Base-by-base conservation (phyloP, 345 rosid species). In the Gossypium bickii region DNA sequence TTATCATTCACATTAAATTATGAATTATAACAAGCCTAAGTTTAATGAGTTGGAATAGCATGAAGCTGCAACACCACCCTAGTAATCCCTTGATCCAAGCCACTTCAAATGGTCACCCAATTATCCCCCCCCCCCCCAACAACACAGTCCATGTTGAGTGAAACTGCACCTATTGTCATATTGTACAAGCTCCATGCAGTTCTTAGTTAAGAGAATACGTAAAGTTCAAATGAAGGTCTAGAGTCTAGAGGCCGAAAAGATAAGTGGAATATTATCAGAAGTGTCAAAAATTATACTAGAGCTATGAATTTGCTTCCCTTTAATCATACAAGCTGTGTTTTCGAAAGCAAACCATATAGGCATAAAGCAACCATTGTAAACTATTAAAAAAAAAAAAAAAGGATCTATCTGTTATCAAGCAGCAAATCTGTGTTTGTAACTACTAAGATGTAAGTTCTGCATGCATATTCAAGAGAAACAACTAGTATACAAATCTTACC, bases 71-170 rank as follows among this genome's bases (percentile, higher is more conserved):
- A 44, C 9, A 13, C 55, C 24, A 24, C 38, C 15, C 41, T 22
- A 67, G 56, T 24, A 20, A 67, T 47, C 41, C 56, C 18, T 47
- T 67, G 56, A 67, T 22, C 38, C 12, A 15, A 47, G 34, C 48
- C 55, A 45, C 41, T 47, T 24, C 20, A 67, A 66, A 66, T 5
- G 53, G 47, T 45, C n/a, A 45, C 70, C 70, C 70, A 47, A 47
- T 29, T 7, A 13, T 29, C 2, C 3, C 1, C 1, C 24, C 24
- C 12, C 66, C 66, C 43, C 29, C 2, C n/a, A n/a, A n/a, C n/a
- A 61, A 13, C 2, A 9, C 29, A 25, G 43, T 60, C 43, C 41
- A 29, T 29, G 41, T 5, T 44, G 53, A 66, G 71, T 22, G 38
- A 67, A 15, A 12, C 34, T 27, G 22, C 11, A 22, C 43, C 15